Evolutionary conservation across 208 protist genomes (phyloP), one percentile per base, ranked within the genome.

Genomic region (Wallacemonas sp.): DNA sequence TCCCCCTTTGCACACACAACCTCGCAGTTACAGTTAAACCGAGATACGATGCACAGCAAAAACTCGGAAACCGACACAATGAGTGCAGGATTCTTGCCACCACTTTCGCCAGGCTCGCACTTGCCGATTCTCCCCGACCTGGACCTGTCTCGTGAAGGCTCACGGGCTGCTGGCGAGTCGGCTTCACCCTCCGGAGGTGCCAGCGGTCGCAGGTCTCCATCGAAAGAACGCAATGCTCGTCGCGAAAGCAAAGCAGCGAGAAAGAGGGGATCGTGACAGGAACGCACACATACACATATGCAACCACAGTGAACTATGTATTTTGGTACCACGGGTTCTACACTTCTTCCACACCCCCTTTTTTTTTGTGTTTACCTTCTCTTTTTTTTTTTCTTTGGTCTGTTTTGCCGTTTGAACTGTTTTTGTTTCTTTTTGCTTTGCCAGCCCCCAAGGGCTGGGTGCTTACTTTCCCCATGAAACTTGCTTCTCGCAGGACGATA

Each of bases 341-440:
- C 21, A 38, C 12, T 44, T 56, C 17, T 3, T 19, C 24, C 31
- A 28, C 59, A 8, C 41, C 24, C 24, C 30, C 44, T 47, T 67
- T 49, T 2, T 45, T 41, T 3, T 6, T 6, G 6, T 41, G 6
- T 41, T 14, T 41, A 17, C 14, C 14, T 14, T 41, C 36, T 41
- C 36, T 41, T 41, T 14, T 41, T 41, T 41, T 41, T 14, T 41
- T 14, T 17, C 36, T 41, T 14, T 41, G 9, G 36, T 41, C 9
- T 41, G 14, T 14, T 41, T 41, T n/a, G n/a, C n/a, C n/a, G n/a
- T n/a, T n/a, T n/a, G n/a, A n/a, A n/a, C n/a, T n/a, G n/a, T 61
- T 8, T 70, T 36, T 62, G 19, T 62, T n/a, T 70, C 36, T 66
- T 66, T 31, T 58, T 41, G 6, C 46, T 22, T 62, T 27, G 15